These are phyloP conservation scores for Nadsonia fulvescens DNA, from an alignment of 805 yeast genomes.

Conservation along the genomic window DNA sequence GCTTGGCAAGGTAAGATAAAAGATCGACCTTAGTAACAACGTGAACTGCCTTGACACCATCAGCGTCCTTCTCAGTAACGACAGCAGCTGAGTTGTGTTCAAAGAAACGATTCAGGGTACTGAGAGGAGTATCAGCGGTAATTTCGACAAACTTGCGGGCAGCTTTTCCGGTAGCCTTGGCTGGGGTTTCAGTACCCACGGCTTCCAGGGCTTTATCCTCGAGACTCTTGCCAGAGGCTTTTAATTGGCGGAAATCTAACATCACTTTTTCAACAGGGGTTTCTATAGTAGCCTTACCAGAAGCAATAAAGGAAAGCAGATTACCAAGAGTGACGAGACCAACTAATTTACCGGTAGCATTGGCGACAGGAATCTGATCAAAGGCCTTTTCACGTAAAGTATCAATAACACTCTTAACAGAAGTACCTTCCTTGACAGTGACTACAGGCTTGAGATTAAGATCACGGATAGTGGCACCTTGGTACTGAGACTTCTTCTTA, in stretches of 20 bases:
- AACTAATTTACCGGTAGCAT: constrained; percentile 36
- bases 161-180: constrained; percentile 28
- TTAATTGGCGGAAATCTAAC: constrained; percentile 56
- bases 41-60: constrained; percentile 50
- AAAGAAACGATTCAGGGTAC: constrained; percentile 57
- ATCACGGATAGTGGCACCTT: constrained; percentile 44
- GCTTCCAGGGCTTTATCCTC: constrained; percentile 5
- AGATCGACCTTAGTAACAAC: constrained; percentile 80
- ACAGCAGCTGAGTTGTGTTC: constrained; percentile 75
- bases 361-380: constrained; percentile 69
- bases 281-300: constrained; percentile 36
- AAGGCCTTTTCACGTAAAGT: constrained; percentile 59
- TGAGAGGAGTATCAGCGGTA: constrained; percentile 44
- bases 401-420: constrained; percentile 46
- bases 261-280: constrained; percentile 41
- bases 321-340: constrained; percentile 67
- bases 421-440: constrained; percentile 42
- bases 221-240: constrained; percentile 30
- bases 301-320: constrained; percentile 47
- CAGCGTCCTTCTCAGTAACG: constrained; percentile 39
- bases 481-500: constrained; percentile 22
- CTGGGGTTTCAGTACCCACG: constrained; percentile 11
- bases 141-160: constrained; percentile 52
- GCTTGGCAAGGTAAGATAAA: constrained; percentile 27
- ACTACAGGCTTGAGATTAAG: constrained; percentile 67